These are phyloP conservation scores for Helenozyma rhizophorensis DNA, from an alignment of 805 yeast genomes.

Conservation along the genomic window DNA sequence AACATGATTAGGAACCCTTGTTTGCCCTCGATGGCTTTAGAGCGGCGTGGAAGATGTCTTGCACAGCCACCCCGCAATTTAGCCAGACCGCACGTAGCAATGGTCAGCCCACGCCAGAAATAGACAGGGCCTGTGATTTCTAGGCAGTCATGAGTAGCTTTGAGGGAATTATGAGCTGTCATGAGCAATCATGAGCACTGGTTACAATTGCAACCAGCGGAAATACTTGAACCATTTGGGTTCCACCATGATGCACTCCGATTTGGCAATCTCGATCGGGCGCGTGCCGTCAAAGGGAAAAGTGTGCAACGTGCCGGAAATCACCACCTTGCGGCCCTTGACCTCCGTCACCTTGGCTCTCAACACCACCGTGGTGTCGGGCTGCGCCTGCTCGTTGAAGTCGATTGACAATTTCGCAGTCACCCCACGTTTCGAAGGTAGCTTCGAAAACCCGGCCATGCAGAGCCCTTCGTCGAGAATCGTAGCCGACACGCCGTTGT, in stretches of 20 bases:
- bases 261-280: conserved; percentile 49
- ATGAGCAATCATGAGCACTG: no score
- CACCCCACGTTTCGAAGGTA: conserved; percentile 83
- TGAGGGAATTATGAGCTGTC: no score
- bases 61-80: no score
- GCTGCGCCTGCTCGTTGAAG: conserved; percentile 59
- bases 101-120: no score
- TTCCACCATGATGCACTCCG: conserved; percentile 71
- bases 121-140: no score
- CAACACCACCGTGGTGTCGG: conserved; percentile 61
- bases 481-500: conserved; percentile 76
- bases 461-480: conserved; percentile 82
- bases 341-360: conserved; percentile 59
- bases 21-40: no score
- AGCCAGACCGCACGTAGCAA: no score
- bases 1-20: no score
- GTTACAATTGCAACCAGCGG: conserved; percentile 27
- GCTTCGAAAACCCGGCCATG: conserved; percentile 73
- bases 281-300: conserved; percentile 32
- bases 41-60: no score
- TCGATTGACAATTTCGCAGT: conserved; percentile 73
- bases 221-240: conserved; percentile 84
- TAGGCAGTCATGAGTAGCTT: no score
- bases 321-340: conserved; percentile 79
- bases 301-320: conserved; percentile 62